Conservation (phyloP, 768 basidiomycete species). For the Pleurotus giganteus region DNA sequence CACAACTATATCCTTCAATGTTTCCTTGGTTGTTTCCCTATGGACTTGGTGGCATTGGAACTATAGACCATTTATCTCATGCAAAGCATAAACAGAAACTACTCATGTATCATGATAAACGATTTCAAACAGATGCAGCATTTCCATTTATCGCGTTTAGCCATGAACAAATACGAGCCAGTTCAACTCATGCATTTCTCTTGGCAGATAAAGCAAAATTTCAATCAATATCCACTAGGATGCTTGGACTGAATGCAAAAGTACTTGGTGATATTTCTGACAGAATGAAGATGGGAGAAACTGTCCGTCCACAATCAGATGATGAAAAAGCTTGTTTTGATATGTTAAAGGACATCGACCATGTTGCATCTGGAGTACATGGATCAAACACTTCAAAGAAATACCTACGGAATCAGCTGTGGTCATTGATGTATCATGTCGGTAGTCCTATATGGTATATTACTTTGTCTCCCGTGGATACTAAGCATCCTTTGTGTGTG, state of each 20-base stretch:
- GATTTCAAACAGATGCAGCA: slow-evolving; percentile 25
- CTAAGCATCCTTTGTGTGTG: slow-evolving; percentile 13
- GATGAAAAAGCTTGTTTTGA: slow-evolving; percentile 33
- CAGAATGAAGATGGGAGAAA: background rate
- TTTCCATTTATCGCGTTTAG: slow-evolving; percentile 27
- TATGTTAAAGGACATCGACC: slow-evolving; percentile 32
- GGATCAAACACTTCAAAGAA: slow-evolving; percentile 20
- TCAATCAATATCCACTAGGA: slow-evolving; percentile 18
- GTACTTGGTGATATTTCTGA: background rate
- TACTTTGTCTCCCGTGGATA: slow-evolving; percentile 1
- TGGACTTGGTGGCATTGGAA: slow-evolving; percentile 29
- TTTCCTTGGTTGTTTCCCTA: slow-evolving; percentile 40
- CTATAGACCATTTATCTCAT: slow-evolving; percentile 11
- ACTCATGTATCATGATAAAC: slow-evolving; percentile 29
- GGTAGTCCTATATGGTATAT: slow-evolving; percentile 19
- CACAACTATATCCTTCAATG: slow-evolving; percentile 26
- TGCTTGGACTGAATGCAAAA: slow-evolving; percentile 19
- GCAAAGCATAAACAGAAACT: slow-evolving; percentile 22
- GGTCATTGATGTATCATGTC: slow-evolving; percentile 16
- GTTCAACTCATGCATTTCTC: slow-evolving; percentile 23
- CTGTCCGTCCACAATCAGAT: slow-evolving; percentile 22
- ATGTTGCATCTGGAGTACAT: slow-evolving; percentile 26
- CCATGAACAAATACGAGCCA: slow-evolving; percentile 25
- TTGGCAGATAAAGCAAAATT: slow-evolving; percentile 25
- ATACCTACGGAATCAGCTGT: background rate